These are phyloP conservation scores for Phytophthora pini DNA, from an alignment of 352 stramenopile genomes.

Conservation along the genomic window DNA sequence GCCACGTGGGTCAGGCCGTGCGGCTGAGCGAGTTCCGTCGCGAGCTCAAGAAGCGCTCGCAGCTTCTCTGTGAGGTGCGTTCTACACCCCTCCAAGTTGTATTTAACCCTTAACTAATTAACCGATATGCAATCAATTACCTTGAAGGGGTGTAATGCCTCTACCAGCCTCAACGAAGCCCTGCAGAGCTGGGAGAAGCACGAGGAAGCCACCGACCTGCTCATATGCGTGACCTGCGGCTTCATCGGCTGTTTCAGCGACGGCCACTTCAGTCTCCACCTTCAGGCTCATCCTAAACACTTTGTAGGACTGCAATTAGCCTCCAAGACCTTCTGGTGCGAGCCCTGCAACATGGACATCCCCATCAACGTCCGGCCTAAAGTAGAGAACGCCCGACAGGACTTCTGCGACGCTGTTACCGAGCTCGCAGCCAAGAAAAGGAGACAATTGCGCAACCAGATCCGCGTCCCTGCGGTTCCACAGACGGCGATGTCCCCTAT, in stretches of 20 bases:
- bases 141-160: constrained; percentile 13
- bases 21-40: constrained; percentile 56
- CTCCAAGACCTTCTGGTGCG: constrained; percentile 63
- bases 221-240: constrained; percentile 66
- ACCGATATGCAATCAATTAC: constrained; percentile 3
- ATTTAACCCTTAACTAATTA: constrained; percentile 4
- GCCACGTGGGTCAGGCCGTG: constrained; percentile 63
- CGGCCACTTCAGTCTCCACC: constrained; percentile 61
- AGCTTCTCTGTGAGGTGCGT: constrained; percentile 47
- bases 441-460: constrained; percentile 39
- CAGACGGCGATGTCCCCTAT: constrained; percentile 29
- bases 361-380: constrained; percentile 38
- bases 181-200: constrained; percentile 46
- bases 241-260: constrained; percentile 63
- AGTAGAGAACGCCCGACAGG: constrained; percentile 43
- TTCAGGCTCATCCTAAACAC: constrained; percentile 63
- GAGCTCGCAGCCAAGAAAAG: constrained; percentile 62
- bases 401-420: constrained; percentile 47
- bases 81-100: not conserved
- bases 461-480: not conserved
- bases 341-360: constrained; percentile 60
- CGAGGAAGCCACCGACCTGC: constrained; percentile 43
- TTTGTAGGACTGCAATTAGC: constrained; percentile 61
- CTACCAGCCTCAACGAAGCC: not conserved
- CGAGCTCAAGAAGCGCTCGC: constrained; percentile 53